phyloP scores from a whole-genome alignment of 129 eudicot species.

The Artemisia annua region DNA sequence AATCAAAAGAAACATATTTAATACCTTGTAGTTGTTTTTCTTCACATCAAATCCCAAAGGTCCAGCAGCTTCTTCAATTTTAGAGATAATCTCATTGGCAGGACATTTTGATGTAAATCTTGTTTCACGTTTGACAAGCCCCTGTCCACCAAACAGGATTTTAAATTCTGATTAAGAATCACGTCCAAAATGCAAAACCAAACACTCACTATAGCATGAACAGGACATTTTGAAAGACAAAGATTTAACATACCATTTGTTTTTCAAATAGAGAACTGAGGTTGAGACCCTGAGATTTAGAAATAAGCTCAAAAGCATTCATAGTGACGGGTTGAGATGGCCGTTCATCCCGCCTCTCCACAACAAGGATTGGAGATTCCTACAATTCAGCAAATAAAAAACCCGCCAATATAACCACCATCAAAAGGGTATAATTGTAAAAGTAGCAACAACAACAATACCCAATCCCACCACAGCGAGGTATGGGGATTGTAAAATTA shows the following conservation, averaged over 20 bases:
- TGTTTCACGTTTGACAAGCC: conserved; percentile 94
- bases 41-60: conserved; percentile 96
- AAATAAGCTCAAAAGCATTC: conserved; percentile 99
- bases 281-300: conserved; percentile 98
- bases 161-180: not conserved
- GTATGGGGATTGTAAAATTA: too few relatives aligned
- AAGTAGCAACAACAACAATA: too few relatives aligned
- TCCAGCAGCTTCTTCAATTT: conserved; percentile 84
- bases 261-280: conserved; percentile 89
- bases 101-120: conserved; percentile 89
- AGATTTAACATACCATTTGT: conserved; percentile 64
- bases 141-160: conserved; percentile 47
- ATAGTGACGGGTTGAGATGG: conserved; percentile 72
- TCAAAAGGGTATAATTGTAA: conserved; percentile 11
- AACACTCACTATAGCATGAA: not conserved
- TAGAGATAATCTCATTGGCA: conserved; percentile 77
- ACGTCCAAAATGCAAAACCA: not conserved
- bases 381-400: conserved; percentile 23
- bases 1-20: not conserved
- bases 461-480: too few relatives aligned
- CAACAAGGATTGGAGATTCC: conserved; percentile 74
- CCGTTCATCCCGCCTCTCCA: conserved; percentile 77
- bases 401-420: not conserved
- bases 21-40: conserved; percentile 91
- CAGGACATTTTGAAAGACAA: conserved; percentile 1